phyloP scores from a whole-genome alignment of 163 green algal species.

The Coccomyxa subellipsoidea region DNA sequence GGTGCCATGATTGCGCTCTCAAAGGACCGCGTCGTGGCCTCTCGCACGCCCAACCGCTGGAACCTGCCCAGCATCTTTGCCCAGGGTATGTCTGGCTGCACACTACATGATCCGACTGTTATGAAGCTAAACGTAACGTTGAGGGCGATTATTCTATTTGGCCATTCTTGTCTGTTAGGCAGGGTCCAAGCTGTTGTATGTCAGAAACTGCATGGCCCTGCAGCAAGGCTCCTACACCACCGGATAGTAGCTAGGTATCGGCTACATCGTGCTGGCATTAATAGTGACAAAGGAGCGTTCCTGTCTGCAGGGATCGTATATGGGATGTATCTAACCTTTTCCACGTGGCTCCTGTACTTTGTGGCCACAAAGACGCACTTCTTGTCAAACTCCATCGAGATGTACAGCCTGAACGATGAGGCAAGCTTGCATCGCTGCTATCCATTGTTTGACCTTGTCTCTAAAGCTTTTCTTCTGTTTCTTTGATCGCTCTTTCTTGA shows the following conservation, averaged over 20 bases:
- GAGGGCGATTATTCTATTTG: too few species aligned
- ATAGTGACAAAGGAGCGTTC: too few species aligned
- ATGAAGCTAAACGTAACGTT: too few species aligned
- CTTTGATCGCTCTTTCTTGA: too few species aligned
- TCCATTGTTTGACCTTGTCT: too few species aligned
- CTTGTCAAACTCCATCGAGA: constrained; percentile 32
- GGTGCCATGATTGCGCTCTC: constrained; percentile 87
- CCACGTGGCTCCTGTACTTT: constrained; percentile 67
- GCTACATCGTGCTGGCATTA: too few species aligned
- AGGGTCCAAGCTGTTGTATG: not conserved
- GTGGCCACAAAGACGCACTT: constrained; percentile 60
- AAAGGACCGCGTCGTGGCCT: constrained; percentile 70
- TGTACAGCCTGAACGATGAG: not conserved
- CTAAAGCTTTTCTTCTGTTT: too few species aligned
- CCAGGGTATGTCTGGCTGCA: constrained; percentile 26
- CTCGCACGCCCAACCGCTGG: constrained; percentile 67
- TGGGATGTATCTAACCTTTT: constrained; percentile 77
- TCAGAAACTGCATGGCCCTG: not conserved
- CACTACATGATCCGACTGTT: too few species aligned
- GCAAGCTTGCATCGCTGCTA: too few species aligned
- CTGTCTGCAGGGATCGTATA: constrained; percentile 64
- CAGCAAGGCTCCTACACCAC: too few species aligned
- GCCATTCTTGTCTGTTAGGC: not conserved
- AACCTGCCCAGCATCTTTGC: constrained; percentile 76
- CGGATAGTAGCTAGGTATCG: too few species aligned